phyloP scores from a whole-genome alignment of 768 basidiomycete genomes.

The Rhizopogon roseolus region DNA sequence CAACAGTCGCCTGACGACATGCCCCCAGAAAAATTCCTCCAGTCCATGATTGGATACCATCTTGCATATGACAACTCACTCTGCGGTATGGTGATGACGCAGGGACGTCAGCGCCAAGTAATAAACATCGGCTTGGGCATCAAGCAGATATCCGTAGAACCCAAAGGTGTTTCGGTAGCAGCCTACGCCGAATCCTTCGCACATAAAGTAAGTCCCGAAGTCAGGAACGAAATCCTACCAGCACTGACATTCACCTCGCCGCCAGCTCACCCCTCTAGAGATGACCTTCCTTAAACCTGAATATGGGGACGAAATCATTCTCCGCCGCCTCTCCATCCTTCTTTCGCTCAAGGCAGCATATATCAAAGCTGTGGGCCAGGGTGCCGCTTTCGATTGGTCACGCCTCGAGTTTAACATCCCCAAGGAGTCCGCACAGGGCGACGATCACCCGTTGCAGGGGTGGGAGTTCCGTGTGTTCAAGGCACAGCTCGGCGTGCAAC shows the following conservation, averaged over 20 bases:
- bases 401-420: conserved; percentile 80
- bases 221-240: neutral
- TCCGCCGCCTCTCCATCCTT: conserved; percentile 73
- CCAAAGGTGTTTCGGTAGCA: conserved; percentile 50
- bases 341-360: conserved; percentile 80
- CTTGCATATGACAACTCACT: conserved; percentile 63
- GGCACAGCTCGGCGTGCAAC: conserved; percentile 64
- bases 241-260: neutral
- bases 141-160: conserved; percentile 60
- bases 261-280: conserved; percentile 47
- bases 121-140: conserved; percentile 81
- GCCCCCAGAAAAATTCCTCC: conserved; percentile 58
- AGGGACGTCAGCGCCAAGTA: conserved; percentile 70
- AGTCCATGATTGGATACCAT: conserved; percentile 79
- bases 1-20: conserved; percentile 52
- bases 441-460: conserved; percentile 63
- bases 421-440: conserved; percentile 55
- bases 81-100: conserved; percentile 83
- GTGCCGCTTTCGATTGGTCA: conserved; percentile 74
- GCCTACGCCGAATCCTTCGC: conserved; percentile 69
- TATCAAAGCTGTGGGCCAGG: conserved; percentile 80
- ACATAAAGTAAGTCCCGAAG: conserved; percentile 56
- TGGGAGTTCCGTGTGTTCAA: conserved; percentile 88
- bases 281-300: conserved; percentile 46
- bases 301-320: conserved; percentile 55